phyloP scores from a whole-genome alignment of 768 basidiomycete species.

The Lactarius vividus region DNA sequence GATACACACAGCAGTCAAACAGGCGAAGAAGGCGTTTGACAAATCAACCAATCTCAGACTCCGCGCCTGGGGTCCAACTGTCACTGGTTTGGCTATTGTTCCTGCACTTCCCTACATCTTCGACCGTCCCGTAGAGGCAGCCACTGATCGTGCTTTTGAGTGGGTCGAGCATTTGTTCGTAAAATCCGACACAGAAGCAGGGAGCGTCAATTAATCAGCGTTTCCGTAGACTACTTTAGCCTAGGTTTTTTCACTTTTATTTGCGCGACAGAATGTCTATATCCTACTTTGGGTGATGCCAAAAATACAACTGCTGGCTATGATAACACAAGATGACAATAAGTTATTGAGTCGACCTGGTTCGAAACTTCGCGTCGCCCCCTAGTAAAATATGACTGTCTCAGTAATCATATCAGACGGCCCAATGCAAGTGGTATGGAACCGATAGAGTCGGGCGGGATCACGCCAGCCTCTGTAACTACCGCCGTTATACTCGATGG shows the following conservation, averaged over 20 bases:
- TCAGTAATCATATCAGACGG: conserved; percentile 31
- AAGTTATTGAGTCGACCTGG: conserved; percentile 23
- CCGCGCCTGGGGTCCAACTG: conserved; percentile 72
- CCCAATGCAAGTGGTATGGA: conserved; percentile 73
- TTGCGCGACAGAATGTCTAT: not conserved
- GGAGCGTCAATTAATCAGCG: conserved; percentile 21
- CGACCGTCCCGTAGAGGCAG: conserved; percentile 76
- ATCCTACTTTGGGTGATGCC: conserved; percentile 8
- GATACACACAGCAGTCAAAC: conserved; percentile 77
- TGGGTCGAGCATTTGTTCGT: conserved; percentile 62
- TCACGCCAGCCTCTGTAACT: conserved; percentile 94
- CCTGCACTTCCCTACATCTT: conserved; percentile 73
- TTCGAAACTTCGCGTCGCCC: conserved; percentile 8
- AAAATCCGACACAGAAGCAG: conserved; percentile 36
- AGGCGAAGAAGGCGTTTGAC: conserved; percentile 65
- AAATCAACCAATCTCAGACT: conserved; percentile 56
- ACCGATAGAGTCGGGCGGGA: conserved; percentile 88
- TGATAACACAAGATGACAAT: conserved; percentile 22
- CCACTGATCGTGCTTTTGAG: conserved; percentile 63
- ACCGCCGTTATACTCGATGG: conserved; percentile 91
- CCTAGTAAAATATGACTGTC: not conserved
- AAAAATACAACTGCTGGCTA: conserved; percentile 6
- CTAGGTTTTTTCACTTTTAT: not conserved
- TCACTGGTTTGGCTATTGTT: conserved; percentile 69
- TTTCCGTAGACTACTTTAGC: conserved; percentile 2